Percentiles rank a stretch among this genome's conserved stretches.
phyloP scores from a whole-genome alignment of 306 rosid genomes.

The Lathyrus aphaca region DNA sequence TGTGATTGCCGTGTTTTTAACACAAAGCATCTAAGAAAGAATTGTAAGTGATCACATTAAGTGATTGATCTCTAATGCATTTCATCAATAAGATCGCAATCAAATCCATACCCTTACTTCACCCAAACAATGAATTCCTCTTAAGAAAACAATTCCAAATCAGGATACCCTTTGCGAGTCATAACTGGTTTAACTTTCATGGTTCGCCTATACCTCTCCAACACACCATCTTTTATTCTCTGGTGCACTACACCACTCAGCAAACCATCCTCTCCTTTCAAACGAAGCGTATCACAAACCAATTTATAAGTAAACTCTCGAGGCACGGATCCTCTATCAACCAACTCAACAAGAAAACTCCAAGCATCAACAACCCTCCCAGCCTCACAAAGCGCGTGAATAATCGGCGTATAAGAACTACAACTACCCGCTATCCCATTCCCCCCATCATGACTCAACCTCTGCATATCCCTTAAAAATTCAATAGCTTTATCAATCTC shows the following conservation, averaged over 20 bases:
- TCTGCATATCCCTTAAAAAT: conserved; percentile 69
- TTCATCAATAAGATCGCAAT: not conserved
- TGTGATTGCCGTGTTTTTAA: not conserved
- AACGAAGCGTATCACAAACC: conserved; percentile 55
- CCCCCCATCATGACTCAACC: conserved; percentile 47
- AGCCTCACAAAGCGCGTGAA: conserved; percentile 74
- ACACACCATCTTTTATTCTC: conserved; percentile 64
- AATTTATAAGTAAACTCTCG: conserved; percentile 79
- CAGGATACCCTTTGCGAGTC: conserved; percentile 65
- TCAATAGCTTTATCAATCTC: conserved; percentile 78
- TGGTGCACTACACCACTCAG: conserved; percentile 49
- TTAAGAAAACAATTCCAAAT: conserved; percentile 39
- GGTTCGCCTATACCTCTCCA: conserved; percentile 52
- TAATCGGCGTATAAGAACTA: conserved; percentile 79
- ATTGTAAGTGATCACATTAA: not conserved
- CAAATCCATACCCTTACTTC: not conserved
- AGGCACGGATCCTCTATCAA: conserved; percentile 69
- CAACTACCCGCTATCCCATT: conserved; percentile 52
- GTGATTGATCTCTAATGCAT: not conserved
- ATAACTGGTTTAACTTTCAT: conserved; percentile 66
- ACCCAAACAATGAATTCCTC: not conserved
- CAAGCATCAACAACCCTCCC: conserved; percentile 70
- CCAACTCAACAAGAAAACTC: conserved; percentile 70
- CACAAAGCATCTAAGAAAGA: not conserved
- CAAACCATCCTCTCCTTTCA: conserved; percentile 49